phyloP scores from a whole-genome alignment of 192 early-diverging fungal species.

The Glomus cerebriforme region DNA sequence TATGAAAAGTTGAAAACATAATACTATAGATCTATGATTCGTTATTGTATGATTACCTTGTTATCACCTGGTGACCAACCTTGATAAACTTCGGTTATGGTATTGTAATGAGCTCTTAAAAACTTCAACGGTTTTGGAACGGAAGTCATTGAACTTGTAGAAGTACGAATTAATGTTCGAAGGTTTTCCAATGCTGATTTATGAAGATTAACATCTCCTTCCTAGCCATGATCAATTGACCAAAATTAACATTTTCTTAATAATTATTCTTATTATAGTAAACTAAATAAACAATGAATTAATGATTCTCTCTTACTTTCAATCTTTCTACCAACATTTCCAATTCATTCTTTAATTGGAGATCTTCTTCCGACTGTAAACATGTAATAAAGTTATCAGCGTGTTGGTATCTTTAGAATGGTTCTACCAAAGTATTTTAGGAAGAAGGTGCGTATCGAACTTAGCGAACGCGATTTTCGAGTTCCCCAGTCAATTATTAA shows the following conservation, averaged over 20 bases:
- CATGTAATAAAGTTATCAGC: constrained; percentile 20
- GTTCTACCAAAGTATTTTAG: background rate
- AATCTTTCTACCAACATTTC: constrained; percentile 94
- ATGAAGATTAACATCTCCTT: constrained; percentile 75
- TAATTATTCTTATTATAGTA: background rate
- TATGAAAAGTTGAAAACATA: background rate
- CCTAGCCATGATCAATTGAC: constrained; percentile 39
- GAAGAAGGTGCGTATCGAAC: background rate
- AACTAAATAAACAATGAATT: background rate
- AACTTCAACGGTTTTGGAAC: constrained; percentile 99
- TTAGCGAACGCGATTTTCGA: background rate
- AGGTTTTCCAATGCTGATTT: constrained; percentile 86
- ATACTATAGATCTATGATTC: background rate
- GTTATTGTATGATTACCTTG: constrained; percentile 58
- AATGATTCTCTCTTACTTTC: constrained; percentile 58
- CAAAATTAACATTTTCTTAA: background rate
- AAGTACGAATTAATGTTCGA: constrained; percentile 87
- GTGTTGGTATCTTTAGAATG: constrained; percentile 4
- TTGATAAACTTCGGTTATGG: constrained; percentile 68
- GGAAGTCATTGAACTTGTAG: constrained; percentile 98
- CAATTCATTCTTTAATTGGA: constrained; percentile 87
- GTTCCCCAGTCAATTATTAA: background rate
- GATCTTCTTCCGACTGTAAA: constrained; percentile 93
- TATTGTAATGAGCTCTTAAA: constrained; percentile 81
- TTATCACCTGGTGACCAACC: constrained; percentile 73